A percentile compares a stretch with the other conserved stretches of the same genome.
Evolutionary conservation across 768 basidiomycete genomes (phyloP).

Genomic region (Pholiota molesta): DNA sequence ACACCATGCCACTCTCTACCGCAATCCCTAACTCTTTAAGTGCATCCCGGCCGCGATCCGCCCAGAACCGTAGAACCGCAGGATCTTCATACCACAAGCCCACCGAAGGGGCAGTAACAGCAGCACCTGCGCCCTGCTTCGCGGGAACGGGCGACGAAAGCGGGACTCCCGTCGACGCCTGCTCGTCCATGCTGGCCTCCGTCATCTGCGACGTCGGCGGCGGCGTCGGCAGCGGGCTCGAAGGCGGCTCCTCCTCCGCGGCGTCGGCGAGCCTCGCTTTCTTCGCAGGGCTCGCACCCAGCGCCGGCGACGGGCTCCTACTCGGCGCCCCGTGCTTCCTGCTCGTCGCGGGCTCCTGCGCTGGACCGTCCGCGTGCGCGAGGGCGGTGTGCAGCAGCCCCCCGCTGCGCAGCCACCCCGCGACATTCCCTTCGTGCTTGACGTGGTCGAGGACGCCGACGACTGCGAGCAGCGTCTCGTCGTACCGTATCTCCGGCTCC

Average conservation of each 20-base stretch:
- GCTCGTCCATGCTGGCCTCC: conserved; percentile 4
- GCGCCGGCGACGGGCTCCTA: background rate
- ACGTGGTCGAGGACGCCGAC: conserved; percentile 66
- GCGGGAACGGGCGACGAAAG: conserved; percentile 2
- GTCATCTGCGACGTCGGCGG: conserved; percentile 1
- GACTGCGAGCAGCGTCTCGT: conserved; percentile 64
- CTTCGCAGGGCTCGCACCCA: background rate
- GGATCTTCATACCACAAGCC: conserved; percentile 58
- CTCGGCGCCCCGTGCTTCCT: conserved; percentile 9
- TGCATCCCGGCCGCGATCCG: conserved; percentile 49
- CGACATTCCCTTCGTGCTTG: conserved; percentile 63
- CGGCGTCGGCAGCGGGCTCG: background rate
- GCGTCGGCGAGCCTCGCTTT: background rate
- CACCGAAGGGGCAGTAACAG: background rate
- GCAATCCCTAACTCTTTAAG: conserved; percentile 51
- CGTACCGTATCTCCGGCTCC: conserved; percentile 32
- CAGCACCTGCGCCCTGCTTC: background rate
- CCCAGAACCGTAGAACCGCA: conserved; percentile 51
- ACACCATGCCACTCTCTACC: conserved; percentile 42
- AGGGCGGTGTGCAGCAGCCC: conserved; percentile 37
- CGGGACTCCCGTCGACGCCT: conserved; percentile 15
- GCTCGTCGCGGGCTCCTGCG: background rate
- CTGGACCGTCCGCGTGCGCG: too few relatives aligned
- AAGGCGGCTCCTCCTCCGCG: background rate
- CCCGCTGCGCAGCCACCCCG: conserved; percentile 65